Percentiles rank a stretch among this genome's conserved stretches.
Conservation (phyloP, 176 grass and related monocot genomes). For the Carex cristatella region DNA sequence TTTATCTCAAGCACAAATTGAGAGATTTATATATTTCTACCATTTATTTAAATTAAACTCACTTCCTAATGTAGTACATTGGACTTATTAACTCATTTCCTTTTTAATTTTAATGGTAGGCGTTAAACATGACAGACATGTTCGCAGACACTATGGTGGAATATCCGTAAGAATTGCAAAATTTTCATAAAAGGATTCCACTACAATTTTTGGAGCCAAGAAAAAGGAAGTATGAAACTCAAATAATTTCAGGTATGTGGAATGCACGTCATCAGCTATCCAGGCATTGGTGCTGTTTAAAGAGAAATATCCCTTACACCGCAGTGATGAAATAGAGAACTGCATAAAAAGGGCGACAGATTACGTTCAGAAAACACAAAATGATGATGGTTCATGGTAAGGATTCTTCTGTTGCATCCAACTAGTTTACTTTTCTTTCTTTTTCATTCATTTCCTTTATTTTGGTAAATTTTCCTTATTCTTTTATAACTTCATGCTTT, state of each 20-base stretch:
- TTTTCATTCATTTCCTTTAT: neutral
- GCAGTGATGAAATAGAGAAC: constrained; percentile 32
- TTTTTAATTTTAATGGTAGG: constrained; percentile 28
- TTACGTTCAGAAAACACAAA: constrained; percentile 35
- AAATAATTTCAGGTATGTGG: constrained; percentile 35
- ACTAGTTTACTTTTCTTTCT: neutral
- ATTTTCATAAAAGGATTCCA: neutral
- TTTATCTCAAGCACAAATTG: neutral
- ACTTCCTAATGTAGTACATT: neutral
- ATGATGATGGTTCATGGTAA: constrained; percentile 49
- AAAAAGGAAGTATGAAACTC: constrained; percentile 5
- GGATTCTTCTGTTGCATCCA: constrained; percentile 8
- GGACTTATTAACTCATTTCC: neutral
- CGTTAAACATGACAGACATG: constrained; percentile 69
- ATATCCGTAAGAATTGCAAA: constrained; percentile 46
- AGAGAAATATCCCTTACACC: constrained; percentile 37
- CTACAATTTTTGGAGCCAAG: neutral
- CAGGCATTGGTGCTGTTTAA: constrained; percentile 41
- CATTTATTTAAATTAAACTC: neutral
- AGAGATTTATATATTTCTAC: neutral
- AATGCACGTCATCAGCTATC: constrained; percentile 47
- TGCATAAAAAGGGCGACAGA: constrained; percentile 24
- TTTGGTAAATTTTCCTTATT: neutral
- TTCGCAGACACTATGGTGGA: constrained; percentile 60
- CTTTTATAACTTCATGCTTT: neutral